Conservation (phyloP, 495 filamentous ascomycete species). For the Annulohypoxylon moriforme region DNA sequence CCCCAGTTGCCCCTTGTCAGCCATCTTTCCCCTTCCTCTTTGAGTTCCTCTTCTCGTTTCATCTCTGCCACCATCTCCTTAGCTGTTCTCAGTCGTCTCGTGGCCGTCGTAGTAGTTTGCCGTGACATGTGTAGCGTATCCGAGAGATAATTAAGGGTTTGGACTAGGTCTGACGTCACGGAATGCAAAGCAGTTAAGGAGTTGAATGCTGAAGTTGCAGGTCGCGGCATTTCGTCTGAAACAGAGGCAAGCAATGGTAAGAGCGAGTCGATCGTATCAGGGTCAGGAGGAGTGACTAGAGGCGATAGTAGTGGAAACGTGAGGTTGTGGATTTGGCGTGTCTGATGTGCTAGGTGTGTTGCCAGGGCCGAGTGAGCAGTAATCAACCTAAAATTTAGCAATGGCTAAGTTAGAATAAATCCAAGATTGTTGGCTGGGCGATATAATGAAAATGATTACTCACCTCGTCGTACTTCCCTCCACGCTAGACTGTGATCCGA, state of each 20-base stretch:
- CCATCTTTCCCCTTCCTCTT: slow-evolving; percentile 83
- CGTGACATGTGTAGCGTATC: slow-evolving; percentile 95
- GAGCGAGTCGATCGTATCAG: slow-evolving; percentile 73
- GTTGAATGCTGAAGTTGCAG: slow-evolving; percentile 63
- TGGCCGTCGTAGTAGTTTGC: slow-evolving; percentile 83
- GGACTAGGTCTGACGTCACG: slow-evolving; percentile 80
- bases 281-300: slow-evolving; percentile 61
- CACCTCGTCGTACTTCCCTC: slow-evolving; percentile 85
- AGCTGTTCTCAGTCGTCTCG: slow-evolving; percentile 76
- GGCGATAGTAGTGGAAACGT: slow-evolving; percentile 77
- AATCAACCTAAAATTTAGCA: slow-evolving; percentile 70
- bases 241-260: slow-evolving; percentile 70
- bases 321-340: slow-evolving; percentile 81
- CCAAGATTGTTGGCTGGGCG: slow-evolving; percentile 1
- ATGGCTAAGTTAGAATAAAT: slow-evolving; percentile 35
- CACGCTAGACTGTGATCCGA: slow-evolving; percentile 82
- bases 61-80: slow-evolving; percentile 86
- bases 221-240: slow-evolving; percentile 66
- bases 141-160: slow-evolving; percentile 84
- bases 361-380: slow-evolving; percentile 88
- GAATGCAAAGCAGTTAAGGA: slow-evolving; percentile 69
- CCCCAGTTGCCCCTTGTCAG: slow-evolving; percentile 85
- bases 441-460: slow-evolving; percentile 35
- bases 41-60: slow-evolving; percentile 79
- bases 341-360: slow-evolving; percentile 86